These are phyloP conservation scores for Auricularia sp. DNA, from an alignment of 768 basidiomycete species.

Conservation along the genomic window DNA sequence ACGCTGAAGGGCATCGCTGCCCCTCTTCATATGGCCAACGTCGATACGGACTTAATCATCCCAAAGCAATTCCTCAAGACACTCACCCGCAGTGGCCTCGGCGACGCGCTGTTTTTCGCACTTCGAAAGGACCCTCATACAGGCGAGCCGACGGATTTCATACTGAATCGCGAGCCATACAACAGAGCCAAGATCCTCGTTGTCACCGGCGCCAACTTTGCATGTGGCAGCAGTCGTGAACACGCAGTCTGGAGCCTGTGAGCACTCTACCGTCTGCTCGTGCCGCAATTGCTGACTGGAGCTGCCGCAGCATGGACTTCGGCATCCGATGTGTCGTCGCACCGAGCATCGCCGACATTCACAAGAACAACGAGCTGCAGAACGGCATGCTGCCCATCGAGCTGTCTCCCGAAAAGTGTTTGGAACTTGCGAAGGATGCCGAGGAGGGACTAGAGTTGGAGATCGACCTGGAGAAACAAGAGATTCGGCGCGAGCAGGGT, in stretches of 20 bases:
- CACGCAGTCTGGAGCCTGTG: conserved; percentile 85
- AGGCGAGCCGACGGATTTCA: conserved; percentile 71
- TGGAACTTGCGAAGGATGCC: conserved; percentile 65
- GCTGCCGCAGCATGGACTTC: conserved; percentile 59
- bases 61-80: conserved; percentile 93
- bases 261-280: conserved; percentile 22
- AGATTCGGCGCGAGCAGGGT: conserved; percentile 51
- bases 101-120: conserved; percentile 74
- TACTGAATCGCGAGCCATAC: conserved; percentile 74
- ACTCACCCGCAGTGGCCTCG: conserved; percentile 79
- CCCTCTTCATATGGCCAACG: conserved; percentile 69
- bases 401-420: conserved; percentile 62
- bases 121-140: conserved; percentile 70
- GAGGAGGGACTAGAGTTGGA: conserved; percentile 65
- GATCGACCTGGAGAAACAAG: conserved; percentile 75
- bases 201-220: conserved; percentile 82
- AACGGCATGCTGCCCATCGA: conserved; percentile 83
- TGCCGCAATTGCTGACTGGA: background rate
- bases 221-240: conserved; percentile 86
- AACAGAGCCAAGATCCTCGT: conserved; percentile 69
- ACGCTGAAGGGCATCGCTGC: conserved; percentile 66
- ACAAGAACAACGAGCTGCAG: conserved; percentile 83
- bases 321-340: conserved; percentile 83
- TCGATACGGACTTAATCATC: conserved; percentile 92
- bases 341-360: conserved; percentile 85